Base-by-base conservation (phyloP, 108 stramenopile species). In the Fragilariopsis cylindrus region DNA sequence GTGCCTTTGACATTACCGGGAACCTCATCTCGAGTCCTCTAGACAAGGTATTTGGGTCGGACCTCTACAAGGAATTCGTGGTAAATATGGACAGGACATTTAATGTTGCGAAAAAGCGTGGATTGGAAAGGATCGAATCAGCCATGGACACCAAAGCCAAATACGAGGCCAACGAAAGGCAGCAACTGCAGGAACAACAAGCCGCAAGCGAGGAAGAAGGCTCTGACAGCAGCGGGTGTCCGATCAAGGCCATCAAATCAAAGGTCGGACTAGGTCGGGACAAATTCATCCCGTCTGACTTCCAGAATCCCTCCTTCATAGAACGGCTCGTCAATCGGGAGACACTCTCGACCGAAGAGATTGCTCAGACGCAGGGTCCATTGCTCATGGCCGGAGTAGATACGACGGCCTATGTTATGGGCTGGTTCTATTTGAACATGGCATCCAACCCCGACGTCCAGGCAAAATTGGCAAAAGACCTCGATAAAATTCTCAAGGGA, bases 381-480 rank as follows among this genome's bases (percentile, higher is more conserved):
- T 42, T 62, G 30, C 60, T 62, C 60, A 62, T 62, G 60, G 60
- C 60, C 5, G 60, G 60, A 7, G 60, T 62, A 39, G 60, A 62
- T 40, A 62, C 60, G 30, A 62, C 60, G 18, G 60, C 60, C 60
- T 62, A 62, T 42, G 60, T 62, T 9, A 62, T 62, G 60, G 60
- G 60, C 6, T 62, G 60, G 60, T 62, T 62, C 60, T 62, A 62
- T 40, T 42, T 62, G 30, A 62, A 62, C 60, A n/a, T 62, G 60
- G 60, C 60, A 21, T 62, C 60, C 60, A 62, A 62, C 13, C 60
- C 60, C 30, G 60, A 62, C 18, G 39, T 62, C 60, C 60, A 62
- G 39, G 4, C 30, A 4, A 62, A 21, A 12, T 42, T 62, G 60
- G 60, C 60, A 12, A 40, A 40, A 11, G 60, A 62, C 12, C 13